A percentile compares a stretch with the other conserved stretches of the same genome.
Conservation (phyloP, 345 rosid genomes). For the Salix viminalis region DNA sequence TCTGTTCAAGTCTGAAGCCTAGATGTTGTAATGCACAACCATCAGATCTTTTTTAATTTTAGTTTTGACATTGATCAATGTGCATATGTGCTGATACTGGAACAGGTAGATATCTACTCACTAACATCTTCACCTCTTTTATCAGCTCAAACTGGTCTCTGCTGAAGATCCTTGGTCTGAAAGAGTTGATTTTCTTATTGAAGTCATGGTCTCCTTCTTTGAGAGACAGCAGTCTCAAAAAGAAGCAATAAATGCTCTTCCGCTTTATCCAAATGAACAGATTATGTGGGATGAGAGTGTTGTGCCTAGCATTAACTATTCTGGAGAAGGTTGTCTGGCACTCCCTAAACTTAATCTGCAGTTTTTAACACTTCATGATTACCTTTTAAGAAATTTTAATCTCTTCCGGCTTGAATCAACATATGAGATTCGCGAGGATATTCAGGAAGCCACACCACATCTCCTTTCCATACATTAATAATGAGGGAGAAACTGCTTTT, state of each 20-base stretch:
- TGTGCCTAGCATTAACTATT: slow-evolving; percentile 96
- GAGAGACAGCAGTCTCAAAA: slow-evolving; percentile 93
- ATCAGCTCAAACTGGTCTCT: slow-evolving; percentile 86
- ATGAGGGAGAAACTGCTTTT: slow-evolving; percentile 84
- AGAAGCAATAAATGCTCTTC: slow-evolving; percentile 98
- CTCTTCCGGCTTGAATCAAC: slow-evolving; percentile 98
- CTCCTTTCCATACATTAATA: slow-evolving; percentile 84
- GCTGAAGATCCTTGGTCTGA: slow-evolving; percentile 82
- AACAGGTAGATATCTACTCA: no score
- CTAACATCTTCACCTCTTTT: slow-evolving; percentile 4
- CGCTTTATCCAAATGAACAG: slow-evolving; percentile 97
- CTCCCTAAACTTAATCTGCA: slow-evolving; percentile 98
- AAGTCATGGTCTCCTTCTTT: slow-evolving; percentile 90
- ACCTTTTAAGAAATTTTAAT: slow-evolving; percentile 90
- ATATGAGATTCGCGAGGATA: slow-evolving; percentile 98
- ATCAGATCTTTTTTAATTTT: not conserved
- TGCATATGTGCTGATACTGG: not conserved
- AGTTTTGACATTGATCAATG: not conserved
- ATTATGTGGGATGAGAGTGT: slow-evolving; percentile 99
- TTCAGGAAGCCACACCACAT: slow-evolving; percentile 96
- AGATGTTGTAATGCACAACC: no score
- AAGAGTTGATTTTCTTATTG: slow-evolving; percentile 78
- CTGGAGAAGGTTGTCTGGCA: slow-evolving; percentile 99
- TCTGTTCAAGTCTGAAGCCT: no score
- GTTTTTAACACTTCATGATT: slow-evolving; percentile 93